Evolutionary conservation across 2,329 filamentous ascomycete genomes (phyloP), one percentile per base, ranked within the genome.

Genomic region (Macrophomina pseudophaseolina): DNA sequence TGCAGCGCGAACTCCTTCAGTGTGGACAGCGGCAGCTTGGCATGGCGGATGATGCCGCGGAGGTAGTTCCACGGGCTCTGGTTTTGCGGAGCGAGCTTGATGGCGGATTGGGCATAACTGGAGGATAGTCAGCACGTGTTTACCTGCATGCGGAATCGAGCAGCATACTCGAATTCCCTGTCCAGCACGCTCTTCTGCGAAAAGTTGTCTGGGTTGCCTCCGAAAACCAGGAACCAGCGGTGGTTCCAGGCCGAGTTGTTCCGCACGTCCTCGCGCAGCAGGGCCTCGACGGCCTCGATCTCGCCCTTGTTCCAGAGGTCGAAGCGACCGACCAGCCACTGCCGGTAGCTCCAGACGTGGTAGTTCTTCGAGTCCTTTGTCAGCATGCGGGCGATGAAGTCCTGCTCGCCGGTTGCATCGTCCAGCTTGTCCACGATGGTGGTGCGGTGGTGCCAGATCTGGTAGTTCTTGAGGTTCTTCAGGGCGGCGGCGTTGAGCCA

Each of bases 171-270:
- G 46, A 97, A 79, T 81, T 99, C 95, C 40, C 90, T 83, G 69
- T 93, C 87, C 52, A 95, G 80, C 7, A 93, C 78, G 1, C 85
- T 84, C 32, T 84, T 80, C 70, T 70, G 81, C 74, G 67, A 78
- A 68, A 71, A 78, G 70, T 69, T 77, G 33, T 79, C 80, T 30
- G 78, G 73, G 40, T 76, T 76, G 11, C 83, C 85, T 82, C 76
- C 86, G 86, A 97, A 97, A 18, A 94, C 88, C n/a, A 98, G 78
- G 78, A 94, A 97, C 84, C 95, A 98, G 62, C 95, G 90, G 82
- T 99, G 94, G 71, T 94, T 96, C 95, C 95, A 99, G 16, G 94
- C 95, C 52, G 91, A 95, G 79, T 99, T 99, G 82, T 99, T 99
- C 74, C 94, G 87, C 68, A 98, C 88, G 78, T 99, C 95, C 40